Base-by-base conservation (phyloP, 805 yeast genomes). In the Yarrowia alimentaria region DNA sequence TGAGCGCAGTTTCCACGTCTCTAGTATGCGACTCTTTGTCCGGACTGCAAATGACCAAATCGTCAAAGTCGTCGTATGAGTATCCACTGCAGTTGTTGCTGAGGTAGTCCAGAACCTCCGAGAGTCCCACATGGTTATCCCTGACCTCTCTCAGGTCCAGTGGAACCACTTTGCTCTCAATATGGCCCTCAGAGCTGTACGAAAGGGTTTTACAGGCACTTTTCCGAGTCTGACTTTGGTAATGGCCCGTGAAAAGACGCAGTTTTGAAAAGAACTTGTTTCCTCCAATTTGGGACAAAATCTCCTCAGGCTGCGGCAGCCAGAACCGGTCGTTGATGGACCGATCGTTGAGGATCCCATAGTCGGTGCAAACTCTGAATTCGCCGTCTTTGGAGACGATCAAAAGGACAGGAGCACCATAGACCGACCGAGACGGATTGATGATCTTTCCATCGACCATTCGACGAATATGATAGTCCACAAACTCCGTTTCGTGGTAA, bases 241-340 rank as follows among this genome's bases (percentile, higher is more conserved):
- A 24, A n/a, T n/a, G n/a, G 9, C 43, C 43, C 3, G 43, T 24
- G 22, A 37, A 37, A 5, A 37, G 21, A 10, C 25, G 16, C 6
- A 37, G 43, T n/a, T 24, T 37, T 10, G 43, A 37, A 13, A 37
- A 37, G 12, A 37, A 12, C 2, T 30, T 30, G 4, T 24, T 37
- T 12, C 25, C 30, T 5, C 43, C 43, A 4, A 37, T 24, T 5
- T 17, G 22, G 12, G 43, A 24, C 22, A 37, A 11, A 4, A 37
- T 17, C 22, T 37, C 43, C 9, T 37, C 43, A 3, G 43, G 24
- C 20, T 37, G 24, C 3, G 43, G 43, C 22, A 37, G 5, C 43
- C 43, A 37, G 43, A 37, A 24, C 6, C 43, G 43, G 16, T 37
- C 43, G 21, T 37, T 37, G 30, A 37, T 37, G 10, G 43, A 37